Conservation (phyloP, 306 rosid species). For the Rosa persica region DNA sequence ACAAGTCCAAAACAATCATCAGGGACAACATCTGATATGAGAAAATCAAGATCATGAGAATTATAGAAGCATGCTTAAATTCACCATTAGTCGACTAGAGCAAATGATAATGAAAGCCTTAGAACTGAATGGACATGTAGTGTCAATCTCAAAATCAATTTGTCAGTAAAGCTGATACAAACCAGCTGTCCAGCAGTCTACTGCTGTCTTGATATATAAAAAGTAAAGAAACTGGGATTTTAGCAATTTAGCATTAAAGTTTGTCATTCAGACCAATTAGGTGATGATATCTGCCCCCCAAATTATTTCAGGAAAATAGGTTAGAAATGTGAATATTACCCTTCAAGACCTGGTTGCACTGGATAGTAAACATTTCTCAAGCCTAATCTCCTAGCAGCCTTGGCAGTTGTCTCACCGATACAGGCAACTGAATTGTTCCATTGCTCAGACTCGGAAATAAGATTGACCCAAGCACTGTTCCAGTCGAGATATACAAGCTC, state of each 20-base stretch:
- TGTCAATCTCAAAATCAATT: not conserved
- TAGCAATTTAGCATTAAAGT: not conserved
- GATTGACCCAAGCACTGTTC: conserved; percentile 87
- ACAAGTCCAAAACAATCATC: conserved; percentile 2
- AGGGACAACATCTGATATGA: not conserved
- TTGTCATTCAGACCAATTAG: not conserved
- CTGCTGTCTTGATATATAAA: not conserved
- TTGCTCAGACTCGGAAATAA: conserved; percentile 48
- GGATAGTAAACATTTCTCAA: conserved; percentile 78
- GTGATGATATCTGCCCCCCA: not conserved
- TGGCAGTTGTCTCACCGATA: conserved; percentile 97
- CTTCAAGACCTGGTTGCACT: conserved; percentile 82
- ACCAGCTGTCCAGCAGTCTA: not conserved
- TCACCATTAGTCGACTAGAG: not conserved
- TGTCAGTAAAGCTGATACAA: not conserved
- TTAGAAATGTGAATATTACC: conserved; percentile 48
- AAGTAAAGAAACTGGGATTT: not conserved
- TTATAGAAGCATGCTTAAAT: not conserved
- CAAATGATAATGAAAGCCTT: not conserved
- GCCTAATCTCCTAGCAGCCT: conserved; percentile 70
- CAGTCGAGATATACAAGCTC: conserved; percentile 10
- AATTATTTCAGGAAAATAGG: conserved; percentile 6
- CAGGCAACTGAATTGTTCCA: conserved; percentile 83
- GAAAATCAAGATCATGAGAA: not conserved
- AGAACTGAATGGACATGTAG: not conserved